These are phyloP conservation scores for Botrytis byssoidea DNA, from an alignment of 2,329 filamentous ascomycete genomes.

Conservation along the genomic window DNA sequence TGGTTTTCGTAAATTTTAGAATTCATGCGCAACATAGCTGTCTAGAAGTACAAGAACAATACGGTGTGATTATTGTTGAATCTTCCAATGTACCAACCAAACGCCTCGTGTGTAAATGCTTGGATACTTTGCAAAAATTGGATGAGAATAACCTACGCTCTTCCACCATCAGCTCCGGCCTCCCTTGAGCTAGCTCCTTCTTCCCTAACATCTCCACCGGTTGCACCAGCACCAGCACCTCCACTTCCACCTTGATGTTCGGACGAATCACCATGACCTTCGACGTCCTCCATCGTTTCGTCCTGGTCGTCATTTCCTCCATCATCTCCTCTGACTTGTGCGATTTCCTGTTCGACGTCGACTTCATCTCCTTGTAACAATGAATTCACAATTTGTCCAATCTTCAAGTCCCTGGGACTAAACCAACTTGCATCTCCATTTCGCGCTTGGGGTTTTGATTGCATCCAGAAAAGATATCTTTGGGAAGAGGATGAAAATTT, in stretches of 20 bases:
- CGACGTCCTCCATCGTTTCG: conserved; percentile 77
- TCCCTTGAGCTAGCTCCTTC: conserved; percentile 87
- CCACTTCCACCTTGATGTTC: conserved; percentile 65
- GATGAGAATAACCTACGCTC: conserved; percentile 84
- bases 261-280: conserved; percentile 60
- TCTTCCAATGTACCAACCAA: conserved; percentile 33
- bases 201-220: conserved; percentile 85
- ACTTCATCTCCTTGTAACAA: conserved; percentile 88
- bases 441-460: conserved; percentile 78
- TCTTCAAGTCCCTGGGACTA: conserved; percentile 80
- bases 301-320: conserved; percentile 61
- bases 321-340: conserved; percentile 55
- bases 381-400: conserved; percentile 81
- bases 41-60: conserved; percentile 38
- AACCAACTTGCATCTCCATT: conserved; percentile 72
- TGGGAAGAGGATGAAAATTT: conserved; percentile 93
- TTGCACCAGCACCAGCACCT: conserved; percentile 81
- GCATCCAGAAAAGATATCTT: conserved; percentile 93
- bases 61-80: conserved; percentile 25
- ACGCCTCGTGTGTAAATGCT: conserved; percentile 37
- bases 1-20: conserved; percentile 25
- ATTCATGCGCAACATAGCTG: conserved; percentile 36
- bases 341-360: conserved; percentile 71
- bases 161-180: conserved; percentile 91
- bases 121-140: conserved; percentile 29